These are phyloP conservation scores for Tricholoma matsutake DNA, from an alignment of 768 basidiomycete species.

Conservation along the genomic window DNA sequence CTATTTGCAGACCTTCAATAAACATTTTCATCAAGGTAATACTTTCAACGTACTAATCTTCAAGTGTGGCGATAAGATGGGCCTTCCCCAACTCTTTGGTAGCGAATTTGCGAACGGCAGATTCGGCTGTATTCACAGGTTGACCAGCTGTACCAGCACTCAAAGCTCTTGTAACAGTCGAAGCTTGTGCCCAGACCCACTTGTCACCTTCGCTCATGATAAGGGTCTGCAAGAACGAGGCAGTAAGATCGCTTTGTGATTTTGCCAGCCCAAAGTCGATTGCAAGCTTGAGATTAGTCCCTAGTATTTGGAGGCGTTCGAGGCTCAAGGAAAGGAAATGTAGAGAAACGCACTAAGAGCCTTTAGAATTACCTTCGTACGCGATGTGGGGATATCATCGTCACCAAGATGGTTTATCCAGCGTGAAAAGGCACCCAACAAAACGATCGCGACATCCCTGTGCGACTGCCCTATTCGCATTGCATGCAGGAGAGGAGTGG, in stretches of 20 bases:
- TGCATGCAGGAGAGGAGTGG: constrained; percentile 88
- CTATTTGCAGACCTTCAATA: constrained; percentile 33
- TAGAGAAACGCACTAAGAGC: constrained; percentile 58
- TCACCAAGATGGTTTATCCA: constrained; percentile 89
- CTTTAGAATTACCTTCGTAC: constrained; percentile 73
- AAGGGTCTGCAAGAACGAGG: constrained; percentile 90
- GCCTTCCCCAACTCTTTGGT: constrained; percentile 82
- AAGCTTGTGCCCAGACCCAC: constrained; percentile 76
- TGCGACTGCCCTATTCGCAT: constrained; percentile 77
- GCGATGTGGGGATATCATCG: constrained; percentile 64
- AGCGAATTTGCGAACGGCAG: constrained; percentile 81
- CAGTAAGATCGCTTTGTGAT: constrained; percentile 79
- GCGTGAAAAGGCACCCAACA: constrained; percentile 88
- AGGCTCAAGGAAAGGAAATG: neutral
- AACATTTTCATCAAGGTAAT: neutral
- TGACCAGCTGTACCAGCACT: constrained; percentile 62
- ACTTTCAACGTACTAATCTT: constrained; percentile 73
- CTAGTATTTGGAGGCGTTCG: constrained; percentile 28
- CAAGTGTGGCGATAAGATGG: constrained; percentile 73
- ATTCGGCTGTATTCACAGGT: constrained; percentile 73
- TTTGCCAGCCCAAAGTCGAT: constrained; percentile 85
- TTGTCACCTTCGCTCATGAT: constrained; percentile 96
- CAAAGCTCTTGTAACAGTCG: constrained; percentile 67
- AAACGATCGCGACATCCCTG: constrained; percentile 79
- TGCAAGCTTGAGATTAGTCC: constrained; percentile 85